Conservation (phyloP, 352 stramenopile genomes). For the Thalassiosira oceanica region DNA sequence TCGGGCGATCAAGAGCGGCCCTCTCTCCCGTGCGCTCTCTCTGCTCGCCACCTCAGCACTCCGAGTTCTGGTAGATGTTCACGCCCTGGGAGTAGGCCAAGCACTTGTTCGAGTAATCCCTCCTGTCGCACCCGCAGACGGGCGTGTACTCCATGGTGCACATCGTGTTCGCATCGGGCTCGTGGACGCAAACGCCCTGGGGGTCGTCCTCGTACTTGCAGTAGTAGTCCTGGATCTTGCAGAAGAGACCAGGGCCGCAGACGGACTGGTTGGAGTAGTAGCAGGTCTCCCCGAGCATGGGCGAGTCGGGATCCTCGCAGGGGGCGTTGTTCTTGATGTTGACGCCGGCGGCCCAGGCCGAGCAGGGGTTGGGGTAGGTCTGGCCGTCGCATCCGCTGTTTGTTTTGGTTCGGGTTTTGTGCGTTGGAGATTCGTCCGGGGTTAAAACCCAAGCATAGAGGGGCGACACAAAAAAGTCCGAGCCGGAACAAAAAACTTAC, state of each 20-base stretch:
- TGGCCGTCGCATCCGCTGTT: not conserved
- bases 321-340: not conserved
- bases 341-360: not conserved
- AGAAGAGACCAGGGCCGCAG: not conserved
- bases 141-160: not conserved
- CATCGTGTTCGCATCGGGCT: not conserved
- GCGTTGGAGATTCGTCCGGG: too few relatives aligned
- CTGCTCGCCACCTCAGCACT: too few relatives aligned
- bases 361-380: not conserved
- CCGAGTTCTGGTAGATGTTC: too few relatives aligned
- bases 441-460: too few relatives aligned
- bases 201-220: not conserved
- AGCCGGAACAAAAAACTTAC: too few relatives aligned
- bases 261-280: not conserved
- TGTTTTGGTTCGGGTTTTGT: too few relatives aligned
- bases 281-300: not conserved
- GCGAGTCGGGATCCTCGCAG: not conserved
- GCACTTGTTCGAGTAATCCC: not conserved
- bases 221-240: not conserved
- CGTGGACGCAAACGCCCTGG: not conserved
- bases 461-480: too few relatives aligned
- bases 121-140: not conserved
- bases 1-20: too few relatives aligned
- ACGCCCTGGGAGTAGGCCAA: not conserved
- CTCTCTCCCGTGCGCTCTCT: too few relatives aligned